Base-by-base conservation (phyloP, 352 stramenopile genomes). In the Saprolegnia diclina region DNA sequence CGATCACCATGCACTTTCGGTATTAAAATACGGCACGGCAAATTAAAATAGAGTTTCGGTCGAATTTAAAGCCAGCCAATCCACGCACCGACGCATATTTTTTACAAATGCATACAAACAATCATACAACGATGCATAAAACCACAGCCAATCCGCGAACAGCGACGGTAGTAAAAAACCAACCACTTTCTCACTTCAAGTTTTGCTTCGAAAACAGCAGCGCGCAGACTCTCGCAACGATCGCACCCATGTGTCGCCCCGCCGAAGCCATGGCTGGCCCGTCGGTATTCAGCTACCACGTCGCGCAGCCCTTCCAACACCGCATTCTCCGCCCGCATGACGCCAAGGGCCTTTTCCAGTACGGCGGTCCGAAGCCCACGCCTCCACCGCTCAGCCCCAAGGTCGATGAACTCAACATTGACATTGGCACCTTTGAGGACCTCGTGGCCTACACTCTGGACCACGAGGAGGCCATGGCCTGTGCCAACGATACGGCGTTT, bases 401-500 rank as follows among this genome's bases (percentile, higher is more conserved):
- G 13, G 42, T 4, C 42, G 52, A 59, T 7, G 35, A 16, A 2
- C 35, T 59, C 24, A 40, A 16, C 3, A n/a, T 59, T 9, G 52
- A 59, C 35, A 4, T 4, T 3, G 52, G 52, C 13, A 59, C 52
- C 11, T 59, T 59, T 9, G 52, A 59, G n/a, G 62, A 68, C 29
- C 46, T 68, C 18, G 16, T 68, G 10, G 44, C 50, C 6, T 68
- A 50, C 24, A 19, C 44, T 11, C 50, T 68, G 4, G 50, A 56
- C 40, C 13, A 57, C 22, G 62, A 68, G 2, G 50, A 68, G 9
- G 22, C 26, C 16, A 48, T 61, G 52, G 35, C 52, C 22, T 37
- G 14, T 19, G 26, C 19, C 5, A 40, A 44, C n/a, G 81, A 91
- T 67, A 79, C 91, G 71, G 86, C 81, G 67, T 92, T 94, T 67